These are phyloP conservation scores for Fusarium napiforme DNA, from an alignment of 2,329 filamentous ascomycete genomes.

Conservation along the genomic window DNA sequence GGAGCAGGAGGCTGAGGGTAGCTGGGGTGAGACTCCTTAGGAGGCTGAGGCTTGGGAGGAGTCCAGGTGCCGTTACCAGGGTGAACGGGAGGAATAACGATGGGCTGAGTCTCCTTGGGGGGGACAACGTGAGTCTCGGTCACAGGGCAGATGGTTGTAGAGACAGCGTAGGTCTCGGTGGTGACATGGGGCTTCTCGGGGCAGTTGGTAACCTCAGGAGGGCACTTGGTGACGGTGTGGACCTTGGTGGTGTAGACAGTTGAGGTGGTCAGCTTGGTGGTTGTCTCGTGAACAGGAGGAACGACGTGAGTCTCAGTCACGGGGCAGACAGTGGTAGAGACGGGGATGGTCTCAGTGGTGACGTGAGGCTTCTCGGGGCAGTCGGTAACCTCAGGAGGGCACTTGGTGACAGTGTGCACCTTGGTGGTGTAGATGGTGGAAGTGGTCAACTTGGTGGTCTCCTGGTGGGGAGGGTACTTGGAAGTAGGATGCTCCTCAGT, in stretches of 20 bases:
- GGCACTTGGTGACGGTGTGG: conserved; percentile 32
- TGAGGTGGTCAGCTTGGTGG: conserved; percentile 23
- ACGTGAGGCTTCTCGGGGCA: conserved; percentile 21
- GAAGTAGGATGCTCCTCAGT: not conserved
- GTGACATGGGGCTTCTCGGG: conserved; percentile 21
- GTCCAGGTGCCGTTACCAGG: conserved; percentile 27
- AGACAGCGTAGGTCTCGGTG: conserved; percentile 33
- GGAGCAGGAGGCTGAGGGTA: not conserved
- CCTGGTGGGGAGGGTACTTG: conserved; percentile 6
- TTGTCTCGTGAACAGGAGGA: conserved; percentile 10
- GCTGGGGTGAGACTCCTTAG: conserved; percentile 13
- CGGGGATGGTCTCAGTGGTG: conserved; percentile 24
- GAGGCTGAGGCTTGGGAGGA: conserved; percentile 26
- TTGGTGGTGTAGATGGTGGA: conserved; percentile 34
- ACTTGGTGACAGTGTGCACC: conserved; percentile 27
- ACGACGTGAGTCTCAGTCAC: conserved; percentile 13
- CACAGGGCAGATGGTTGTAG: conserved; percentile 38
- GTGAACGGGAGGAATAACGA: conserved; percentile 8
- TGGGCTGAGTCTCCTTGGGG: conserved; percentile 9
- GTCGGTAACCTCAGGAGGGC: conserved; percentile 12
- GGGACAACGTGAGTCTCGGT: conserved; percentile 12
- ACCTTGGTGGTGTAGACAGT: conserved; percentile 38
- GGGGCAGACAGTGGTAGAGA: conserved; percentile 30
- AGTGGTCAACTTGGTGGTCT: conserved; percentile 24
- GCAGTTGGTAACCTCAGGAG: conserved; percentile 32